Conservation (phyloP, 2,329 filamentous ascomycete species). For the Akanthomyces dipterigenus region DNA sequence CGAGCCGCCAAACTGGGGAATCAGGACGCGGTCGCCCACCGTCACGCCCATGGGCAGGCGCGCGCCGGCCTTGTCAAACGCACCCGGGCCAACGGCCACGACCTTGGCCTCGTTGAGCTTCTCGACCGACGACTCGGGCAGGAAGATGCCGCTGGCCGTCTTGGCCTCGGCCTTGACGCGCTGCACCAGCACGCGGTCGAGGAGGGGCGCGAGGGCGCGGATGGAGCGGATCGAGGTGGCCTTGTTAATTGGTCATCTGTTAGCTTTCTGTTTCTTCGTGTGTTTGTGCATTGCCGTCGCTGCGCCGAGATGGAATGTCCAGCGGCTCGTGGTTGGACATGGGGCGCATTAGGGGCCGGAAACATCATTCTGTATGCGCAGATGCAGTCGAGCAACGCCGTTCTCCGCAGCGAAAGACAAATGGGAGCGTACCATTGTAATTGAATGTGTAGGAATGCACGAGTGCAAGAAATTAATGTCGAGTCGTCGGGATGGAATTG, state of each 20-base stretch:
- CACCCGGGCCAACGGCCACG: constrained; percentile 87
- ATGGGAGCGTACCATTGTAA: constrained; percentile 16
- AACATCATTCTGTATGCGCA: not conserved
- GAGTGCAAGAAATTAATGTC: constrained; percentile 8
- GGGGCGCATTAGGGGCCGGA: not conserved
- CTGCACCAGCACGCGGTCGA: constrained; percentile 98
- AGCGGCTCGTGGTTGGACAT: too few species aligned
- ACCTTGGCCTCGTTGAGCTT: constrained; percentile 98
- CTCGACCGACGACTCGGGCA: constrained; percentile 94
- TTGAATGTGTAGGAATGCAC: not conserved
- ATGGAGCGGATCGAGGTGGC: constrained; percentile 82
- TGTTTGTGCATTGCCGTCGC: not conserved
- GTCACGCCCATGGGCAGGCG: constrained; percentile 75
- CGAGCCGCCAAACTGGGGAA: constrained; percentile 92
- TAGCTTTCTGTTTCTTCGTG: not conserved
- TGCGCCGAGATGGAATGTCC: not conserved
- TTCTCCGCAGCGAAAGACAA: not conserved
- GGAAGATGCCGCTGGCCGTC: constrained; percentile 94
- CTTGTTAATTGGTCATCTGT: constrained; percentile 27
- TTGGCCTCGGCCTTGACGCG: constrained; percentile 95
- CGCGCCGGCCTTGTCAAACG: constrained; percentile 81
- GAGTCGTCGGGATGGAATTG: constrained; percentile 11
- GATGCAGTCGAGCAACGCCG: not conserved
- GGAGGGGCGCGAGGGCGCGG: constrained; percentile 87
- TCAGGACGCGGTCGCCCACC: constrained; percentile 86